Conservation (phyloP, 2,329 filamentous ascomycete genomes). For the Cryphonectria japonica region DNA sequence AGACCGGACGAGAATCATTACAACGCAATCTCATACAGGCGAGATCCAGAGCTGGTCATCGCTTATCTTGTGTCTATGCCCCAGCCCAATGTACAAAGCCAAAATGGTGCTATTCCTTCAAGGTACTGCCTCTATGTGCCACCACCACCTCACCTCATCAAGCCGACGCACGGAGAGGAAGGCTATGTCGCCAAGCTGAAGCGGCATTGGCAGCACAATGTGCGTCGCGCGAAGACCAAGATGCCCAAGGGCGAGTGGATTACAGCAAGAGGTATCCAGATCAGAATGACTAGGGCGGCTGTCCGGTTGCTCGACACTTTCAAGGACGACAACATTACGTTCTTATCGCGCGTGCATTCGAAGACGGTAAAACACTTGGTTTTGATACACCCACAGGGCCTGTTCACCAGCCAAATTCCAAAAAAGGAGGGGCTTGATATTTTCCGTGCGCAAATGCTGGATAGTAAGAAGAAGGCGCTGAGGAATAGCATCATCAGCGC, state of each 20-base stretch:
- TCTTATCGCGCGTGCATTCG: conserved; percentile 19
- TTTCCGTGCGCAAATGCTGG: conserved; percentile 18
- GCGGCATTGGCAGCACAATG: conserved; percentile 20
- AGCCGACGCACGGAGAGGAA: conserved; percentile 10
- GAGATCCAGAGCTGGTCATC: conserved; percentile 17
- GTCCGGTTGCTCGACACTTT: background rate
- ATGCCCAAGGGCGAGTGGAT: conserved; percentile 4
- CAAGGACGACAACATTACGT: conserved; percentile 1
- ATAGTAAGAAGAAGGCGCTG: conserved; percentile 10
- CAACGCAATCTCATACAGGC: conserved; percentile 24
- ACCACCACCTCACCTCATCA: conserved; percentile 19
- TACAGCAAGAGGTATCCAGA: conserved; percentile 11
- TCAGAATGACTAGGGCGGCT: background rate
- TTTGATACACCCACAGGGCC: conserved; percentile 22
- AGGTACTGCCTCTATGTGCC: conserved; percentile 24
- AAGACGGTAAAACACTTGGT: conserved; percentile 19
- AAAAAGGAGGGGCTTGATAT: conserved; percentile 17
- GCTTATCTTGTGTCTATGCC: conserved; percentile 22
- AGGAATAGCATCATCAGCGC: conserved; percentile 9
- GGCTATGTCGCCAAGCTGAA: conserved; percentile 2
- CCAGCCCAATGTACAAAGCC: conserved; percentile 14
- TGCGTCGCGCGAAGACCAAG: conserved; percentile 10
- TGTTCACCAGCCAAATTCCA: conserved; percentile 15
- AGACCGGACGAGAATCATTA: background rate
- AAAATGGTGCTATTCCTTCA: background rate